phyloP scores from a whole-genome alignment of 257 asterid species.

The Nicotiana attenuata region DNA sequence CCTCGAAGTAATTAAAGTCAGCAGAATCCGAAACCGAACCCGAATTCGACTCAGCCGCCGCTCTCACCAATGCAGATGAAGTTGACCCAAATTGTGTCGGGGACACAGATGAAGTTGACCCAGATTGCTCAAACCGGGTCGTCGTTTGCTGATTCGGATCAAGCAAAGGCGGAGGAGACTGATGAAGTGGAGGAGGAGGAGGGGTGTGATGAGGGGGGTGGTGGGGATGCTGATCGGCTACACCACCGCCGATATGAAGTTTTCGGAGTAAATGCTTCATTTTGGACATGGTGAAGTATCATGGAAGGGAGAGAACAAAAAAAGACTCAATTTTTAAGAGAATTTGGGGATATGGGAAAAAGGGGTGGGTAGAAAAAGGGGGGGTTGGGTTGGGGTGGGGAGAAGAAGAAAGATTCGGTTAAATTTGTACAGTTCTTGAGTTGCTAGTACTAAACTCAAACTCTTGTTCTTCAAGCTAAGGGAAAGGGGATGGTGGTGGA shows the following conservation, averaged over 20 bases:
- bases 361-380: neutral
- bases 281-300: constrained; percentile 72
- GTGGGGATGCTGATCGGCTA: constrained; percentile 18
- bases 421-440: constrained; percentile 5
- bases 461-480: constrained; percentile 37
- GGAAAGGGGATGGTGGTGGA: constrained; percentile 6
- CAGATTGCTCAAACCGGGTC: constrained; percentile 9
- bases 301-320: constrained; percentile 35
- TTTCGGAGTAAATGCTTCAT: constrained; percentile 90
- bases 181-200: neutral
- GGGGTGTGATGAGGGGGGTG: constrained; percentile 6
- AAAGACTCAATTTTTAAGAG: neutral
- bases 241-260: constrained; percentile 76
- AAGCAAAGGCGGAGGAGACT: constrained; percentile 1
- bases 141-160: constrained; percentile 6
- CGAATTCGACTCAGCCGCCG: neutral
- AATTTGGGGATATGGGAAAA: neutral
- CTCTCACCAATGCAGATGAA: constrained; percentile 13
- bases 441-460: constrained; percentile 5
- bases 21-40: constrained; percentile 5
- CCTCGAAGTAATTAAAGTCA: constrained; percentile 73
- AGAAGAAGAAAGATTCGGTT: constrained; percentile 10
- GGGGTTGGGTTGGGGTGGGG: neutral
- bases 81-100: neutral
- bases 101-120: constrained; percentile 11